These are phyloP conservation scores for Amylostereum areolatum DNA, from an alignment of 1,284 basidiomycete species.

Conservation along the genomic window DNA sequence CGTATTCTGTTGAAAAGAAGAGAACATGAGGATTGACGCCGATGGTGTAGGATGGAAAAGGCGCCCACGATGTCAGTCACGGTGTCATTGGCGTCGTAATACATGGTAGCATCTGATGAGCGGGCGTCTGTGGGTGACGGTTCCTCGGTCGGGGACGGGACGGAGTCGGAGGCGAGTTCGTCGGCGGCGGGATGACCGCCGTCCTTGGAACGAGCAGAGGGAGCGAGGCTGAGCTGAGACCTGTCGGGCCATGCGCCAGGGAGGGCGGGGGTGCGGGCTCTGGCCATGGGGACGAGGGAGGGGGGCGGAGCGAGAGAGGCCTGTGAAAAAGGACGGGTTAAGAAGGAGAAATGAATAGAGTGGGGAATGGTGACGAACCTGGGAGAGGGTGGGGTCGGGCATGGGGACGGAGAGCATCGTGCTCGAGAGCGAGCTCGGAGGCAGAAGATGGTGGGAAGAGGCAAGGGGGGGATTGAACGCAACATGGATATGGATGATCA, in stretches of 20 bases:
- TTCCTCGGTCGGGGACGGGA: no score
- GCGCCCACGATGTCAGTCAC: not conserved
- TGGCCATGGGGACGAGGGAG: conserved; percentile 7
- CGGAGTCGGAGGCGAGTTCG: no score
- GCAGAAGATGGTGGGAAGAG: no score
- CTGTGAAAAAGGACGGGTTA: no score
- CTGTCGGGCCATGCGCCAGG: conserved; percentile 24
- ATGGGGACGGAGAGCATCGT: conserved; percentile 12
- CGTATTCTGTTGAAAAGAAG: no score
- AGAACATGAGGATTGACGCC: no score
- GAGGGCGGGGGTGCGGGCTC: conserved; percentile 18
- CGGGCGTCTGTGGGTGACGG: not conserved
- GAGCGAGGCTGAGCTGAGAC: conserved; percentile 5
- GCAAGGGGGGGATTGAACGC: no score
- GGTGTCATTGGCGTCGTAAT: not conserved
- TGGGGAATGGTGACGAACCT: no score
- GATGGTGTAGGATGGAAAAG: no score
- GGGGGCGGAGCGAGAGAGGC: conserved; percentile 12
- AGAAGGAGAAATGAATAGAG: no score
- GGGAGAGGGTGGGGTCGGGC: no score
- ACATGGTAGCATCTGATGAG: not conserved
- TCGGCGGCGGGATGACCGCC: not conserved
- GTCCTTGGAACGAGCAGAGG: not conserved
- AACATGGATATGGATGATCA: no score
- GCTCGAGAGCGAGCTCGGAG: conserved; percentile 6